Evolutionary conservation across 495 filamentous ascomycete species (phyloP), one percentile per base, ranked within the genome.

Genomic region (Trypethelium eluteriae): DNA sequence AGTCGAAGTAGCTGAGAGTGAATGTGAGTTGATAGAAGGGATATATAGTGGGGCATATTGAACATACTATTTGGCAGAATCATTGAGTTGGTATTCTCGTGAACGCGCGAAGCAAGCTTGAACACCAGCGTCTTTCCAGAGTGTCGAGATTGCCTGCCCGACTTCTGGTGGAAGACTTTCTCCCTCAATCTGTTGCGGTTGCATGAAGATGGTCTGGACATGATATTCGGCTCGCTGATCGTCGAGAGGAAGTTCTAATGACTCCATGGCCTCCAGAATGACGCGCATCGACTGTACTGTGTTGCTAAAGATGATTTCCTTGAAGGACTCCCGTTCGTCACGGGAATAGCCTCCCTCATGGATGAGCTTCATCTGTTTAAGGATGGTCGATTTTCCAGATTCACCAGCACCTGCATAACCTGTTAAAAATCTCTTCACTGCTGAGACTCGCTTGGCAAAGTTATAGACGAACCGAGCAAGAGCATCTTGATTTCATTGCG

Each of bases 401-500:
- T 98, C 94, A 85, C 94, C 94, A 79, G 94, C 94, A 83, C 94
- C 94, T 98, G 74, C 72, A 68, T 50, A 39, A n/a, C 38, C 11
- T 38, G 5, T 68, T 25, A 63, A 46, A 16, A 11, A 36, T 12
- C 9, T 16, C 56, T 10, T 35, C 5, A 32, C 63, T 62, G 44
- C 67, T 62, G 38, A 14, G 64, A 35, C 16, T 59, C 36, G 44
- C 38, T 50, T 34, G 56, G 32, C 3, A 9, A 7, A 9, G 53
- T 7, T 63, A 38, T 11, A 11, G 14, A 39, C 88, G 75, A 85
- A 96, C 93, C 93, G 74, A 98, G 86, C 77, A 98, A 84, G 75
- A 98, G 82, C 92, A 98, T 96, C 85, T 98, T 98, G 79, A 98
- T 96, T 80, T 98, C 94, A 71, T 96, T 96, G 72, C 92, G 86